A percentile compares a stretch with the other conserved stretches of the same genome.
Evolutionary conservation across 2,329 filamentous ascomycete species (phyloP).

Genomic region (Verticillium alfalfae): DNA sequence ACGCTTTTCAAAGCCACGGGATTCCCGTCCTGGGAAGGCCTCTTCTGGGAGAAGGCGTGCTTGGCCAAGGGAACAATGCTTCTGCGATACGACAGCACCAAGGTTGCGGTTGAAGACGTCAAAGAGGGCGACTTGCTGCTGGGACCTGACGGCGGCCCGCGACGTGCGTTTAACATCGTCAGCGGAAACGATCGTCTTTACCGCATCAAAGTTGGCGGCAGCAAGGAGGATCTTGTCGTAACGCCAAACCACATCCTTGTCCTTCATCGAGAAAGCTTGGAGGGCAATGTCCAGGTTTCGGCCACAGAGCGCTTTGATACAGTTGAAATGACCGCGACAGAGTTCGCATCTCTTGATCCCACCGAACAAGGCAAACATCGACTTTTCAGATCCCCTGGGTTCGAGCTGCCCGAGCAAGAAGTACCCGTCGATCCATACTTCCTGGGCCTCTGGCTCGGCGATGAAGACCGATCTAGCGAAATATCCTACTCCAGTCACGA

Average conservation of each 20-base stretch:
- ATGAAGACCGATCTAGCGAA: too few relatives aligned
- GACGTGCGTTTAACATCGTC: conserved; percentile 44
- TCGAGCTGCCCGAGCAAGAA: too few relatives aligned
- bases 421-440: too few relatives aligned
- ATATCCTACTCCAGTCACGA: too few relatives aligned
- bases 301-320: conserved; percentile 25
- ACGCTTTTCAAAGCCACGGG: conserved; percentile 95
- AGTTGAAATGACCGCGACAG: conserved; percentile 38
- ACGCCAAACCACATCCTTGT: conserved; percentile 44
- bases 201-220: conserved; percentile 35
- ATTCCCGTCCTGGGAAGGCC: conserved; percentile 93
- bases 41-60: conserved; percentile 76
- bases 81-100: conserved; percentile 34
- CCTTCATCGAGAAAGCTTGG: conserved; percentile 27
- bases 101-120: conserved; percentile 41
- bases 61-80: conserved; percentile 34
- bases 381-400: too few relatives aligned
- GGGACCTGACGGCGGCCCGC: conserved; percentile 39
- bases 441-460: too few relatives aligned
- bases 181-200: conserved; percentile 40
- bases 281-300: neutral
- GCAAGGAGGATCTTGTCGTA: conserved; percentile 41
- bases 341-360: conserved; percentile 32
- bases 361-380: conserved; percentile 9
- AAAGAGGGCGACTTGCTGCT: conserved; percentile 41